These are phyloP conservation scores for Saprolegnia diclina DNA, from an alignment of 352 stramenopile species.

Conservation along the genomic window DNA sequence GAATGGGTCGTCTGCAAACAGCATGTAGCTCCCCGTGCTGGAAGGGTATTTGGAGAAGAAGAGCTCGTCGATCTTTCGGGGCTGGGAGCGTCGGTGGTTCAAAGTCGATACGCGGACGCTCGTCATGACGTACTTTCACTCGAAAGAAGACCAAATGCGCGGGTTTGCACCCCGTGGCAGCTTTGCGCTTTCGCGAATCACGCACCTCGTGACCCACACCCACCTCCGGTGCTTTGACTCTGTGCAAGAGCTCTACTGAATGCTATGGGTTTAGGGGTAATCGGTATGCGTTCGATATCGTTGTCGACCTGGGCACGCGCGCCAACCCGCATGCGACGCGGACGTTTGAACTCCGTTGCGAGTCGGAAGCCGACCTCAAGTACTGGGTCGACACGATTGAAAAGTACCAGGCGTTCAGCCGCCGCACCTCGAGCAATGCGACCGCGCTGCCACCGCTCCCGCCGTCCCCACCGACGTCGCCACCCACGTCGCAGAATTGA, in stretches of 20 bases:
- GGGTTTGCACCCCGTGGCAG: slow-evolving; percentile 57
- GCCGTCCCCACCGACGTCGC: background rate
- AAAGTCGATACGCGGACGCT: slow-evolving; percentile 62
- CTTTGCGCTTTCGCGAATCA: slow-evolving; percentile 51
- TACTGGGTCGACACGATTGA: slow-evolving; percentile 70
- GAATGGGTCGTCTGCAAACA: background rate
- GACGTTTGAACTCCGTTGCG: slow-evolving; percentile 64
- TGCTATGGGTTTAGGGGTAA: slow-evolving; percentile 23
- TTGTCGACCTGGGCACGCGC: slow-evolving; percentile 59
- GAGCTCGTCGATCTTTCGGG: slow-evolving; percentile 66
- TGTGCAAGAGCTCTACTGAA: background rate
- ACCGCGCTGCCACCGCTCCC: background rate
- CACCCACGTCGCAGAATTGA: background rate
- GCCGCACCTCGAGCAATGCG: background rate
- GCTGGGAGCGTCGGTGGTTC: slow-evolving; percentile 63
- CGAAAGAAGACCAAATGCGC: slow-evolving; percentile 49
- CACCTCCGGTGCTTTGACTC: slow-evolving; percentile 27
- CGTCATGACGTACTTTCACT: slow-evolving; percentile 64
- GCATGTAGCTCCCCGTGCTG: slow-evolving; percentile 39
- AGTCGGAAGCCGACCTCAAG: slow-evolving; percentile 45
- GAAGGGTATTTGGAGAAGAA: slow-evolving; percentile 73
- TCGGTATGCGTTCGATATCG: slow-evolving; percentile 57
- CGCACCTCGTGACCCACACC: slow-evolving; percentile 47
- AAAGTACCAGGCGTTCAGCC: slow-evolving; percentile 38
- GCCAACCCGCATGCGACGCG: slow-evolving; percentile 50